A percentile compares a stretch with the other conserved stretches of the same genome.
phyloP scores from a whole-genome alignment of 2,329 filamentous ascomycete species.

The Xylaria sp. region DNA sequence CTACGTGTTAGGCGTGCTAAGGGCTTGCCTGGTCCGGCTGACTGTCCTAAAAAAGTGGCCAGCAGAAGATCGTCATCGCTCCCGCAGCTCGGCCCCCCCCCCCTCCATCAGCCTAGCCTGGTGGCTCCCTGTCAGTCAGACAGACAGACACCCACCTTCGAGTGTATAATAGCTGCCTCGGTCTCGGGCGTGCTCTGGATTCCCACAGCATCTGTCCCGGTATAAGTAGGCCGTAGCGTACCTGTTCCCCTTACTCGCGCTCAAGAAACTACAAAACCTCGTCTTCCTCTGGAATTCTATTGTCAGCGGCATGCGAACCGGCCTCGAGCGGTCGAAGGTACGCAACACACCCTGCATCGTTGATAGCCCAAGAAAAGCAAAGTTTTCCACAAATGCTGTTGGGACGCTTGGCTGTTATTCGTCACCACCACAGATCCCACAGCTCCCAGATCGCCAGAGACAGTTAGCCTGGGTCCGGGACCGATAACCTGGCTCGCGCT shows the following conservation, averaged over 20 bases:
- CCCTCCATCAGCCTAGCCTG: slow-evolving; percentile 22
- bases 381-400: slow-evolving; percentile 20
- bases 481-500: slow-evolving; percentile 13
- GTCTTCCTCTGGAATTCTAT: background rate
- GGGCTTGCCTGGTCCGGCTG: slow-evolving; percentile 27
- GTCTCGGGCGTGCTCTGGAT: background rate
- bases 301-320: slow-evolving; percentile 19
- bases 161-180: slow-evolving; percentile 9
- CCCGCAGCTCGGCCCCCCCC: slow-evolving; percentile 30
- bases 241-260: background rate
- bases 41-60: slow-evolving; percentile 35
- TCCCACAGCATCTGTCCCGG: background rate
- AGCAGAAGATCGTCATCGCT: slow-evolving; percentile 39
- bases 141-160: slow-evolving; percentile 9
- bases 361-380: slow-evolving; percentile 35
- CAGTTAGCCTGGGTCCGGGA: slow-evolving; percentile 20
- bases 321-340: slow-evolving; percentile 12
- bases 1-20: slow-evolving; percentile 21
- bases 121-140: slow-evolving; percentile 20
- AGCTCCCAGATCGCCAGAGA: slow-evolving; percentile 25
- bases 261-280: background rate
- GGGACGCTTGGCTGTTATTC: slow-evolving; percentile 24
- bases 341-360: slow-evolving; percentile 24
- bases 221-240: background rate
- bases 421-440: slow-evolving; percentile 4